Evolutionary conservation across 2,329 filamentous ascomycete genomes (phyloP).

Genomic region (Penicillium sp.): DNA sequence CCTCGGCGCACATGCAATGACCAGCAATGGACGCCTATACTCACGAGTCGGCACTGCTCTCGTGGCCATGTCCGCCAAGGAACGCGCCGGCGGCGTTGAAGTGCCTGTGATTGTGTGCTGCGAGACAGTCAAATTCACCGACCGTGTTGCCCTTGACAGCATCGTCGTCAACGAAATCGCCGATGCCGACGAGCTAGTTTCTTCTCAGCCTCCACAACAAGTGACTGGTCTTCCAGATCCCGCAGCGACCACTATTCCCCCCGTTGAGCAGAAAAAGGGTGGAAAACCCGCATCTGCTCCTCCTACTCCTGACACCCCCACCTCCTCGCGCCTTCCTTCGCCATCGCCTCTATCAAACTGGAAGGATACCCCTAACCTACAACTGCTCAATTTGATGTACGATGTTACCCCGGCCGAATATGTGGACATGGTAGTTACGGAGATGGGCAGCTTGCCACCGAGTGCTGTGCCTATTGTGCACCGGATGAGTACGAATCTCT

Average conservation of each 20-base stretch:
- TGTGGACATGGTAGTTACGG: constrained; percentile 82
- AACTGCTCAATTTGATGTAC: constrained; percentile 72
- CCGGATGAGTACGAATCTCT: constrained; percentile 49
- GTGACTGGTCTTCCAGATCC: constrained; percentile 30
- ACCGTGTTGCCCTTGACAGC: constrained; percentile 81
- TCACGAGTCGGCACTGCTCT: constrained; percentile 81
- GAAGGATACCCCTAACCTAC: constrained; percentile 55
- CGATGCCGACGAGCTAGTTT: constrained; percentile 61
- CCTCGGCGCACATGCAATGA: constrained; percentile 87
- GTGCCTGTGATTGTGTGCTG: constrained; percentile 83
- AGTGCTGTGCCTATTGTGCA: constrained; percentile 75
- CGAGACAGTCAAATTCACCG: constrained; percentile 92
- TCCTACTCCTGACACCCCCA: constrained; percentile 19
- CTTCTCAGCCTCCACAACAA: constrained; percentile 26
- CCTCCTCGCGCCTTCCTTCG: constrained; percentile 21
- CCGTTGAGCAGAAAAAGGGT: constrained; percentile 29
- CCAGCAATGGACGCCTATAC: constrained; percentile 87
- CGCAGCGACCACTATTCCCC: constrained; percentile 16
- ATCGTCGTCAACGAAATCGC: constrained; percentile 92
- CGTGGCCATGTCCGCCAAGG: constrained; percentile 74
- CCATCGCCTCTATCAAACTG: constrained; percentile 46
- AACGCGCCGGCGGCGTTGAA: constrained; percentile 51
- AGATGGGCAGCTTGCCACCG: constrained; percentile 79
- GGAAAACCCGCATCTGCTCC: constrained; percentile 24
- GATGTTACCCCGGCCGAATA: constrained; percentile 86